Evolutionary conservation across 495 filamentous ascomycete genomes (phyloP).

Genomic region (Aspergillus sclerotioniger): DNA sequence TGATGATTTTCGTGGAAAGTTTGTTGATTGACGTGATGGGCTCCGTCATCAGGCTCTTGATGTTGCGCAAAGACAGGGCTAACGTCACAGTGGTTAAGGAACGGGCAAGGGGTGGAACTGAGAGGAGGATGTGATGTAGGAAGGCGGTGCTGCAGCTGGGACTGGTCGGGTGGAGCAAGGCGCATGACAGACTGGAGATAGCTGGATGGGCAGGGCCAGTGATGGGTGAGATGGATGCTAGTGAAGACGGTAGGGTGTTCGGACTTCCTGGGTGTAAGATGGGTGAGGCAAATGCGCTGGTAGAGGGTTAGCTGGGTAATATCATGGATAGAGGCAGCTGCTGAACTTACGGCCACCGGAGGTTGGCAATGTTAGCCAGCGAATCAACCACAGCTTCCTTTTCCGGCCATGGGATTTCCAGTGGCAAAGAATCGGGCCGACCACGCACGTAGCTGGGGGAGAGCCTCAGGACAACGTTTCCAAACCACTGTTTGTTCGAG

Average conservation of each 20-base stretch:
- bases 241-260: slow-evolving; percentile 60
- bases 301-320: neutral
- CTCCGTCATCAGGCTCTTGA: slow-evolving; percentile 60
- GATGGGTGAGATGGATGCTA: slow-evolving; percentile 70
- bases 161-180: slow-evolving; percentile 82
- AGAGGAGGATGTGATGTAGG: slow-evolving; percentile 74
- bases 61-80: slow-evolving; percentile 64
- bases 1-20: slow-evolving; percentile 61
- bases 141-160: slow-evolving; percentile 85
- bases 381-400: slow-evolving; percentile 76
- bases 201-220: slow-evolving; percentile 81
- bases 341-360: slow-evolving; percentile 76
- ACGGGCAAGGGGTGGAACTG: slow-evolving; percentile 74
- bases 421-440: slow-evolving; percentile 67
- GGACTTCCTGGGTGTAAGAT: slow-evolving; percentile 75
- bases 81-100: slow-evolving; percentile 71
- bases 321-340: neutral
- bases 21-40: slow-evolving; percentile 64
- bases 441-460: slow-evolving; percentile 75
- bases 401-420: slow-evolving; percentile 67
- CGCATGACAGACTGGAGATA: slow-evolving; percentile 80
- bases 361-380: slow-evolving; percentile 72
- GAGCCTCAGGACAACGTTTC: slow-evolving; percentile 68
- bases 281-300: slow-evolving; percentile 73
- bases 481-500: slow-evolving; percentile 52